Evolutionary conservation across 768 basidiomycete species (phyloP), one percentile per base, ranked within the genome.

Genomic region (Sporobolomyces phaffii): DNA sequence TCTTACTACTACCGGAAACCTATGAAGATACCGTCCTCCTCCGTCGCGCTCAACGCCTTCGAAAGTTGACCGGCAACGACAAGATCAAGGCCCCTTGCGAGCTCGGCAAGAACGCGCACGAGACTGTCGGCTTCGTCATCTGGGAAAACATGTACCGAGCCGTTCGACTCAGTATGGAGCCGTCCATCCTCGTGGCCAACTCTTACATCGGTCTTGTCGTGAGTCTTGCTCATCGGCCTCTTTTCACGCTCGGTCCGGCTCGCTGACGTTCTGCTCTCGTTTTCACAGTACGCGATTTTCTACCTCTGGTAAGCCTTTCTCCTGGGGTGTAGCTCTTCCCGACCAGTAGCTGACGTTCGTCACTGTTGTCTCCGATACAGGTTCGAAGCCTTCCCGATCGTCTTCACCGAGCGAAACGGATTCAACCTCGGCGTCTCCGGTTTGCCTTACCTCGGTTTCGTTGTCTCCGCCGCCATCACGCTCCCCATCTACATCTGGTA

Each of bases 1-100:
- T 72, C 69, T 74, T 79, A 63, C 34, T 70, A 38, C 60, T 80
- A 2, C 78, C 78, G 20, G 79, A 80, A 71, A 80, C 78, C 4
- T 73, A 74, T 17, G 72, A 75, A 24, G 47, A 62, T 18, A 80
- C 75, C 26, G 77, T 80, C 69, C 76, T 80, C 41, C 65, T 74
- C 48, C 73, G 76, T 9, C 78, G 79, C 26, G 79, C 79, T 20
- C 60, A 73, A 28, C 73, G 79, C 5, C 76, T 80, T 5, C 77
- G 79, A 36, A 76, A 76, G 48, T 62, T 78, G 20, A 79, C 79
- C 22, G 77, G 78, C 15, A 79, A 79, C 75, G 24, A 64, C 18
- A 45, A 73, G 9, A 68, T 78, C 52, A 59, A 54, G 43, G 74
- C 76, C 8, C 66, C 75, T 20, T 64, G 65, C 41, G 78, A 79